A percentile compares a stretch with the other conserved stretches of the same genome.
These are phyloP conservation scores for Colletotrichum orbiculare DNA, from an alignment of 2,329 filamentous ascomycete species.

Conservation along the genomic window DNA sequence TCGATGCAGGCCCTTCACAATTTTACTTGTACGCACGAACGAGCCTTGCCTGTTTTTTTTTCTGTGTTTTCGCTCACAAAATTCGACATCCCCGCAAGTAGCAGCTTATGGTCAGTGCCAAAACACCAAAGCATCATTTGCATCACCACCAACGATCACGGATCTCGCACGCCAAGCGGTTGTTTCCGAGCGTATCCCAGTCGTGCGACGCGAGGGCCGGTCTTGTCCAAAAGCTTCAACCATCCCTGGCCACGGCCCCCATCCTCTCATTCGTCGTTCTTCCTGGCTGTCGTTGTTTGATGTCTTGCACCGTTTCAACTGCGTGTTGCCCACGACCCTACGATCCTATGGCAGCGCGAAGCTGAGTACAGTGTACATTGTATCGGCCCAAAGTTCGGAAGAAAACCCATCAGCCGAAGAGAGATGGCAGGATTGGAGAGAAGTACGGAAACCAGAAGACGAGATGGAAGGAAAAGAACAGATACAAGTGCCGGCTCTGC, in stretches of 20 bases:
- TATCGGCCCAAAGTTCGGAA: too few species aligned
- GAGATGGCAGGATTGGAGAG: too few species aligned
- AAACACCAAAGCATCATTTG: neutral
- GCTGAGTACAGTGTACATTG: too few species aligned
- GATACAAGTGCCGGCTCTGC: conserved; percentile 18
- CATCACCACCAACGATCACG: conserved; percentile 17
- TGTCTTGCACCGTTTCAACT: conserved; percentile 34
- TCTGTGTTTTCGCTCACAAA: neutral
- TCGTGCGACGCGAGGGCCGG: conserved; percentile 35
- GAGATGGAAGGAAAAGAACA: neutral
- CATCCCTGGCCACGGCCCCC: conserved; percentile 23
- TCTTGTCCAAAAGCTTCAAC: conserved; percentile 35
- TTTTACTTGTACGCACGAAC: conserved; percentile 1
- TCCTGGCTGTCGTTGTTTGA: conserved; percentile 30
- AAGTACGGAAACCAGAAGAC: neutral
- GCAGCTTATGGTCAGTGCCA: neutral
- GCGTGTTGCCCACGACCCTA: conserved; percentile 10
- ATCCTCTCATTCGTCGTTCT: conserved; percentile 13
- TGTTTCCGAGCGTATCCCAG: conserved; percentile 34
- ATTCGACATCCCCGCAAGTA: too few species aligned
- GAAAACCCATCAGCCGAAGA: too few species aligned
- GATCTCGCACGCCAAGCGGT: conserved; percentile 35
- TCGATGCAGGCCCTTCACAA: neutral
- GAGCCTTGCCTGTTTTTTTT: neutral
- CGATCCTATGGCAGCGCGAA: neutral